phyloP scores from a whole-genome alignment of 306 rosid genomes.

The Cicer chorassanicum region DNA sequence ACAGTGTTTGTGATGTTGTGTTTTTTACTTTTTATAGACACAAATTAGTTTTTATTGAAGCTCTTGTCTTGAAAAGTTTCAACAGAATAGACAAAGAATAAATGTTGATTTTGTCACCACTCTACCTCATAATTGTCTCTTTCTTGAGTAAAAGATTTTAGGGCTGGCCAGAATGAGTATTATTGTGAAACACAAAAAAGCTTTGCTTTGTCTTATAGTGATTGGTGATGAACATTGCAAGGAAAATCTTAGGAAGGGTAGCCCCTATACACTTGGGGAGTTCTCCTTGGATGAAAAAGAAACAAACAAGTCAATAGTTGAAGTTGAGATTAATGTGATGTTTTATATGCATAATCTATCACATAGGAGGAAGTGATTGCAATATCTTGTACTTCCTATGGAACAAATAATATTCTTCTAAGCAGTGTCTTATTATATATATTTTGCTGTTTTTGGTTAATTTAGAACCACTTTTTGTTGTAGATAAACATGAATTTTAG shows the following conservation, averaged over 20 bases:
- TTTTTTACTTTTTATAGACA: constrained; percentile 48
- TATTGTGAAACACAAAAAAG: constrained; percentile 20
- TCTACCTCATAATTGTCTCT: constrained; percentile 33
- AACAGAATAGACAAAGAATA: constrained; percentile 39
- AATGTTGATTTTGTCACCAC: constrained; percentile 50
- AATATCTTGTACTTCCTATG: constrained; percentile 16
- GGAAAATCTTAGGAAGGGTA: constrained; percentile 50
- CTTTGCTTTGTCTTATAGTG: constrained; percentile 24
- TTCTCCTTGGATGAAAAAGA: constrained; percentile 38
- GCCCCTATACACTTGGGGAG: constrained; percentile 38
- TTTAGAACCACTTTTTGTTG: too few species aligned
- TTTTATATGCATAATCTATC: constrained; percentile 7
- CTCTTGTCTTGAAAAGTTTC: constrained; percentile 13
- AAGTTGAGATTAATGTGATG: neutral
- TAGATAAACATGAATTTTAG: too few species aligned
- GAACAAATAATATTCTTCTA: constrained; percentile 37
- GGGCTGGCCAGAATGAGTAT: too few species aligned
- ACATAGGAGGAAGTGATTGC: constrained; percentile 36
- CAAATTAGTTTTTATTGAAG: neutral
- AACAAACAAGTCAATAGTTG: constrained; percentile 37
- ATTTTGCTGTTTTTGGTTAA: too few species aligned
- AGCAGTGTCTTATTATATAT: neutral
- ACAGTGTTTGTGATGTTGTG: constrained; percentile 12
- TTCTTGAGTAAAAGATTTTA: neutral
- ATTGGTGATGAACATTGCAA: constrained; percentile 41